A percentile compares a stretch with the other conserved stretches of the same genome.
Evolutionary conservation across 2,329 filamentous ascomycete species (phyloP).

Genomic region (Lasiodiplodia hormozganensis): DNA sequence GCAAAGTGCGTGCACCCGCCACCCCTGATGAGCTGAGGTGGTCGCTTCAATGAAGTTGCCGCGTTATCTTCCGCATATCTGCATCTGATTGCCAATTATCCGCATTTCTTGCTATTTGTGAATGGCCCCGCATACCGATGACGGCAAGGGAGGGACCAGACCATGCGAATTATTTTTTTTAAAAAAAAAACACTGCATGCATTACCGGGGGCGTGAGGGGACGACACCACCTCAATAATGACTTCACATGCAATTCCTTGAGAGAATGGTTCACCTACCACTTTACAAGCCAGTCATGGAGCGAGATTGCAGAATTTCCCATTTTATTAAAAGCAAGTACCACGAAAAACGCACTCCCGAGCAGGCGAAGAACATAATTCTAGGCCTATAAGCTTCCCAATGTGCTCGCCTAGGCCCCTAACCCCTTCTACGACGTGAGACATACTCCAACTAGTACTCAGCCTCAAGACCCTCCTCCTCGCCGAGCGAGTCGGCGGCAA

Average conservation of each 20-base stretch:
- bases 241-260: not conserved
- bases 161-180: too few relatives aligned
- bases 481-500: slow-evolving; percentile 72
- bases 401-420: slow-evolving; percentile 20
- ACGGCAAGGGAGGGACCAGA: not conserved
- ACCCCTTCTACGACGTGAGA: slow-evolving; percentile 11
- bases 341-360: slow-evolving; percentile 24
- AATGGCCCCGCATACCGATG: not conserved
- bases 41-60: not conserved
- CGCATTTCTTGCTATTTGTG: not conserved
- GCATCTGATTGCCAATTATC: not conserved
- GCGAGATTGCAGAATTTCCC: slow-evolving; percentile 26
- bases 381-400: slow-evolving; percentile 23
- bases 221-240: not conserved
- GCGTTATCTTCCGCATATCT: not conserved
- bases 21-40: not conserved
- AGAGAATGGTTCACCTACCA: not conserved
- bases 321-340: slow-evolving; percentile 28
- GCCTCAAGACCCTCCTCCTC: slow-evolving; percentile 62
- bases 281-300: not conserved
- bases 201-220: not conserved
- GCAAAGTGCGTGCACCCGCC: not conserved
- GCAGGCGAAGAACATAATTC: slow-evolving; percentile 28
- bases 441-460: slow-evolving; percentile 45
- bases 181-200: too few relatives aligned